phyloP scores from a whole-genome alignment of 257 asterid species.

The Gentiana macrophylla region DNA sequence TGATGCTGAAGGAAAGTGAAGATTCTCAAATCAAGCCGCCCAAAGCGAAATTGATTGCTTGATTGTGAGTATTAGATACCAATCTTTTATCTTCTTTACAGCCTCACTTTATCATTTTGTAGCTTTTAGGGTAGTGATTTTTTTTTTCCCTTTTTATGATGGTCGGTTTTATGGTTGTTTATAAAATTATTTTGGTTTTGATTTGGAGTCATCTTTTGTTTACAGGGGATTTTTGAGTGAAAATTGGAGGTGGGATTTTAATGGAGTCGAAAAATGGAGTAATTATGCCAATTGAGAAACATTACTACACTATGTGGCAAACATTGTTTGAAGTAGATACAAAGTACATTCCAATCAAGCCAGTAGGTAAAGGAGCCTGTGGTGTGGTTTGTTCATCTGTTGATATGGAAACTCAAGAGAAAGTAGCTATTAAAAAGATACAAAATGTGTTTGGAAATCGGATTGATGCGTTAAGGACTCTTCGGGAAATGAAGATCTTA shows the following conservation, averaged over 20 bases:
- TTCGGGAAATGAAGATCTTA: constrained; percentile 34
- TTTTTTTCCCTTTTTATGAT: background rate
- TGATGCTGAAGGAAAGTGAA: constrained; percentile 27
- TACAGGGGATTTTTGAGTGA: background rate
- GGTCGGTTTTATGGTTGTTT: background rate
- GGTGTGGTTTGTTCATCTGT: constrained; percentile 40
- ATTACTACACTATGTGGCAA: constrained; percentile 35
- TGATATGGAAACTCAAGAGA: constrained; percentile 30
- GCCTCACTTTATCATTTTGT: background rate
- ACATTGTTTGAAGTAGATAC: constrained; percentile 33
- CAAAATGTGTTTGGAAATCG: constrained; percentile 29
- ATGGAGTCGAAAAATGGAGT: constrained; percentile 24
- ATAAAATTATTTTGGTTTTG: background rate
- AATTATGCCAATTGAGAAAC: constrained; percentile 27
- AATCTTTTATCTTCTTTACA: background rate
- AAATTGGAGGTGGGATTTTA: constrained; percentile 17
- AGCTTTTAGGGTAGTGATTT: constrained; percentile 3
- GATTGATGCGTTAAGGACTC: constrained; percentile 34
- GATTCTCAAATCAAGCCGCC: constrained; percentile 17
- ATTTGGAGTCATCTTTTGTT: background rate
- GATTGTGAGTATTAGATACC: constrained; percentile 15
- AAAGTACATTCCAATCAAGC: constrained; percentile 33
- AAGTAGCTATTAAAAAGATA: constrained; percentile 38
- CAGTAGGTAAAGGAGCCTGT: constrained; percentile 36
- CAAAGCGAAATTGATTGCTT: constrained; percentile 13